Base-by-base conservation (phyloP, 2,329 filamentous ascomycete genomes). In the Trichoderma pleuroti region DNA sequence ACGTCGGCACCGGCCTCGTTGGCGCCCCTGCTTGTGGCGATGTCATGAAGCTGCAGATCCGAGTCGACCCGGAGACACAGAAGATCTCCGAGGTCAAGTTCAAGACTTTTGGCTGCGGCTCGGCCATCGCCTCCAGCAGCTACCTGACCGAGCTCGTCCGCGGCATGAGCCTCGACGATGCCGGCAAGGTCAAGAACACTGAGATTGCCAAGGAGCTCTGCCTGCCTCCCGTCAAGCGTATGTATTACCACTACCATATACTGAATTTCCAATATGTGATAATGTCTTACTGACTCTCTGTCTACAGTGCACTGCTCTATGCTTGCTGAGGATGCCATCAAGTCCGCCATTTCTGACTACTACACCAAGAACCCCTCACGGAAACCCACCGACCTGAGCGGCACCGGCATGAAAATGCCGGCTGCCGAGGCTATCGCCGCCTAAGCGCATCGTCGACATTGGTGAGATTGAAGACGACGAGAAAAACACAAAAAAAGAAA, bases 141-240 rank as follows among this genome's bases (percentile, higher is more conserved):
- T 99, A 99, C 81, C 84, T 99, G 77, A 99, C 96, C 1, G 94
- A 97, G 83, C 86, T 99, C 72, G 94, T 99, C 73, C 89, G 93
- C 74, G 96, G 96, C 72, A 99, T 98, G 95, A 97, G 82, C 75
- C 74, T 99, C 75, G 96, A 99, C 77, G 93, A 99, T 81, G 96
- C 97, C 39, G 90, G 91, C 68, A 91, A 92, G 84, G 93, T 99
- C 77, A 92, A 93, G 85, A 99, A 99, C 84, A 97, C 95, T 4
- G 94, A 99, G 83, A 99, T 99, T 79, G 96, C 96, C 46, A 97
- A 97, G 86, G 97, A 99, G 84, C 86, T 98, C 70, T 96, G 93
- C 79, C 83, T 96, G 78, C 93, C 93, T 42, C 93, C 93, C 72
- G 93, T 97, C 64, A 97, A 97, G 85, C 83, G 92, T 94, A 84